phyloP scores from a whole-genome alignment of 169 alveolate genomes.

The Babesia bovis region DNA sequence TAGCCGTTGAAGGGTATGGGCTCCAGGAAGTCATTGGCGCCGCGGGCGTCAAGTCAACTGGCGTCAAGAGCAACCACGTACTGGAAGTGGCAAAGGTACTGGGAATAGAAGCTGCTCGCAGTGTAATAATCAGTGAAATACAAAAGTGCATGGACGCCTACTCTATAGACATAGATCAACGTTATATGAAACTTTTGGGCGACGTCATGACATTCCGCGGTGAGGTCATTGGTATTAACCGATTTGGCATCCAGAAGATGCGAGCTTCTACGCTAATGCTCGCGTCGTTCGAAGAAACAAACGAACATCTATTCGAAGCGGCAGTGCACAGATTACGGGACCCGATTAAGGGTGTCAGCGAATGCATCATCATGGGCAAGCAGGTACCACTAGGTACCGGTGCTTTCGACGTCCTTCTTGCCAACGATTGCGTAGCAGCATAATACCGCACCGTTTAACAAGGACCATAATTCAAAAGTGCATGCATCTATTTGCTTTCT shows the following conservation, averaged over 20 bases:
- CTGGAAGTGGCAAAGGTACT: conserved; percentile 90
- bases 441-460: conserved; percentile 1
- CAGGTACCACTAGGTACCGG: conserved; percentile 96
- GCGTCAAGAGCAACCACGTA: conserved; percentile 91
- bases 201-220: conserved; percentile 97
- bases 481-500: too few relatives aligned
- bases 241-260: conserved; percentile 97
- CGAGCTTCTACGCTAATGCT: conserved; percentile 95
- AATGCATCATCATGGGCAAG: conserved; percentile 96
- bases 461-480: too few relatives aligned
- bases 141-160: conserved; percentile 91
- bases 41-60: conserved; percentile 87
- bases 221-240: conserved; percentile 93
- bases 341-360: conserved; percentile 92
- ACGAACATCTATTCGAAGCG: conserved; percentile 96
- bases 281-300: conserved; percentile 98
- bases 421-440: conserved; percentile 10
- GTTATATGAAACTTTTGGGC: conserved; percentile 95
- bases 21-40: conserved; percentile 90
- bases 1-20: conserved; percentile 93
- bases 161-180: conserved; percentile 90
- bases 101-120: conserved; percentile 97
- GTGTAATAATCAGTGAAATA: conserved; percentile 91
- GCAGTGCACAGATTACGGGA: conserved; percentile 91
- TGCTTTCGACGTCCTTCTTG: conserved; percentile 83